These are phyloP conservation scores for Pythium periplocum DNA, from an alignment of 352 stramenopile genomes.

Conservation along the genomic window DNA sequence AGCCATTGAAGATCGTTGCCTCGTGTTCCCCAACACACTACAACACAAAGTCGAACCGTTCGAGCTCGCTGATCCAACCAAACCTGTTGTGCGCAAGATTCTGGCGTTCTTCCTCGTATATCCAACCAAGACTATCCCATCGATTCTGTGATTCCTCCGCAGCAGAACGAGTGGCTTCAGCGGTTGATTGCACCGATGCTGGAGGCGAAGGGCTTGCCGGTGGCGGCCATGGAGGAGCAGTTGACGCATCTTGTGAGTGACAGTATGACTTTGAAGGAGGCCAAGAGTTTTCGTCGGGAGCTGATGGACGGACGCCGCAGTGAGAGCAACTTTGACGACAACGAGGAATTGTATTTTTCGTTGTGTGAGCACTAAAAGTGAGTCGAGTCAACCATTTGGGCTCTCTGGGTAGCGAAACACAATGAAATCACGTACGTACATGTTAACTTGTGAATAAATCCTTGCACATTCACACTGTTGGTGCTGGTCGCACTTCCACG, in stretches of 20 bases:
- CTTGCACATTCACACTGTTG: too few relatives aligned
- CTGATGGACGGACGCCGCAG: constrained; percentile 21
- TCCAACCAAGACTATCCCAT: constrained; percentile 22
- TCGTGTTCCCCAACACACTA: constrained; percentile 27
- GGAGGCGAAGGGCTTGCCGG: constrained; percentile 7
- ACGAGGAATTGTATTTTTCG: constrained; percentile 14
- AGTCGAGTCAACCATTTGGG: too few relatives aligned
- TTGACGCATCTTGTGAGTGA: constrained; percentile 5
- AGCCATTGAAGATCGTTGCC: constrained; percentile 10
- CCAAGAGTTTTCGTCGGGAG: constrained; percentile 8
- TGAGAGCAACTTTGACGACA: constrained; percentile 4
- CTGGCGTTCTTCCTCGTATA: constrained; percentile 35
- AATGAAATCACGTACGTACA: too few relatives aligned
- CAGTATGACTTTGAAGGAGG: constrained; percentile 18
- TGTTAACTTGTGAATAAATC: too few relatives aligned
- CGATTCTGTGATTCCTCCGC: constrained; percentile 21
- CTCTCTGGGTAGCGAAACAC: too few relatives aligned
- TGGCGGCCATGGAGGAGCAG: constrained; percentile 5
- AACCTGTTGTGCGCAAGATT: constrained; percentile 26
- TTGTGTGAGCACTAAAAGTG: constrained; percentile 14
- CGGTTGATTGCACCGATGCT: constrained; percentile 1
- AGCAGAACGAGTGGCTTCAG: constrained; percentile 19
- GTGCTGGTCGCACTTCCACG: too few relatives aligned
- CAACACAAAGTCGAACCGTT: constrained; percentile 26
- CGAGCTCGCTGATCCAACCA: constrained; percentile 17